Percentiles rank a stretch among this genome's conserved stretches.
phyloP scores from a whole-genome alignment of 345 rosid genomes.

The Clarkia xantiana region DNA sequence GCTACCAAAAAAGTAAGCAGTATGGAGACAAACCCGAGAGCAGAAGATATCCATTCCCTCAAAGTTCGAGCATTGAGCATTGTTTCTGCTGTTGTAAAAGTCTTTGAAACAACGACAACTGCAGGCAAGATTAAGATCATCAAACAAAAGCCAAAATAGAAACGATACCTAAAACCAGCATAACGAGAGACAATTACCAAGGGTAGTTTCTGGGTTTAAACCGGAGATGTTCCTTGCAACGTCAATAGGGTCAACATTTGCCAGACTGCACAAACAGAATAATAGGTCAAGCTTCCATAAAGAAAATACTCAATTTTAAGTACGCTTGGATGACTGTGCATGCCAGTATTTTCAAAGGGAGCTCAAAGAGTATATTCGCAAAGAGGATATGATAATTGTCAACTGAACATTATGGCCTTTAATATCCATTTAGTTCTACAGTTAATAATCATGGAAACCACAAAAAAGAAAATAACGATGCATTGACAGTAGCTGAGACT shows the following conservation, averaged over 20 bases:
- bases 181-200: slow-evolving; percentile 32
- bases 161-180: slow-evolving; percentile 1
- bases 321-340: not conserved
- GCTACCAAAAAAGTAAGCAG: too few relatives aligned
- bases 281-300: slow-evolving; percentile 2
- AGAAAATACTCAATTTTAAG: not conserved
- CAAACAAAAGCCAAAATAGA: slow-evolving; percentile 5
- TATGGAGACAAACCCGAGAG: slow-evolving; percentile 68
- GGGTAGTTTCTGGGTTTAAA: slow-evolving; percentile 82
- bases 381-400: too few relatives aligned
- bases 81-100: slow-evolving; percentile 97
- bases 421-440: not conserved
- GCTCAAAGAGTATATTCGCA: too few relatives aligned
- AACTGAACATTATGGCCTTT: too few relatives aligned
- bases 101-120: slow-evolving; percentile 96
- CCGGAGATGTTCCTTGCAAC: slow-evolving; percentile 71
- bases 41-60: slow-evolving; percentile 85
- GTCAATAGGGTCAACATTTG: slow-evolving; percentile 95
- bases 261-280: slow-evolving; percentile 45
- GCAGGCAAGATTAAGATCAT: slow-evolving; percentile 13
- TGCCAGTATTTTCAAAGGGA: not conserved
- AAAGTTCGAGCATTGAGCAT: slow-evolving; percentile 96
- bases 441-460: not conserved
- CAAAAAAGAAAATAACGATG: not conserved
- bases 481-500: slow-evolving; percentile 20